Conservation (phyloP, 768 basidiomycete genomes). For the Pleurotus ostreatus region DNA sequence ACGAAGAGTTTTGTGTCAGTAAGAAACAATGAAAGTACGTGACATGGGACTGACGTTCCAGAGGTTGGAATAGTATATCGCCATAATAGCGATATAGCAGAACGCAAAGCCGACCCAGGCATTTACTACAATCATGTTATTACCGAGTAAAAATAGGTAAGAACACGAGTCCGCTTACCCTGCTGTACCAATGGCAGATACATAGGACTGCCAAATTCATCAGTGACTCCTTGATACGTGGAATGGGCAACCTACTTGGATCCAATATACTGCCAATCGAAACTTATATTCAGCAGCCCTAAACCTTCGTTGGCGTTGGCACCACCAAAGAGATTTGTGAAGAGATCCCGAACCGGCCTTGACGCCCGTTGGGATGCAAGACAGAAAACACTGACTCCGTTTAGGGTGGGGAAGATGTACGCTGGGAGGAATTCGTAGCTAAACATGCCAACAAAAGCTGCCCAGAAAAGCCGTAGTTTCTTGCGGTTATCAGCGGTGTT, state of each 20-base stretch:
- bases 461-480: slow-evolving; percentile 52
- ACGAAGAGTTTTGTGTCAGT: background rate
- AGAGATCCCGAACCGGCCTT: slow-evolving; percentile 36
- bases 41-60: slow-evolving; percentile 43
- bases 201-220: background rate
- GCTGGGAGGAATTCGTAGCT: slow-evolving; percentile 48
- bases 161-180: slow-evolving; percentile 26
- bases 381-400: slow-evolving; percentile 58
- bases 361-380: slow-evolving; percentile 49
- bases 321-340: slow-evolving; percentile 68
- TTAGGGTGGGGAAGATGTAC: slow-evolving; percentile 61
- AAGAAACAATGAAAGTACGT: background rate
- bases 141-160: background rate
- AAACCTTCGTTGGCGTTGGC: slow-evolving; percentile 64
- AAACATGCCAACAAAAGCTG: slow-evolving; percentile 47
- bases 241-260: slow-evolving; percentile 24
- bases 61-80: slow-evolving; percentile 56
- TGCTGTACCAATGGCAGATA: slow-evolving; percentile 48
- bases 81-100: slow-evolving; percentile 51
- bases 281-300: slow-evolving; percentile 53
- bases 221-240: background rate
- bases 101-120: slow-evolving; percentile 51
- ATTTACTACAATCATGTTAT: slow-evolving; percentile 30
- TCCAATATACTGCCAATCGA: slow-evolving; percentile 68
- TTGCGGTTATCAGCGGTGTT: slow-evolving; percentile 39